Base-by-base conservation (phyloP, 306 rosid species). In the Lupinus albus region DNA sequence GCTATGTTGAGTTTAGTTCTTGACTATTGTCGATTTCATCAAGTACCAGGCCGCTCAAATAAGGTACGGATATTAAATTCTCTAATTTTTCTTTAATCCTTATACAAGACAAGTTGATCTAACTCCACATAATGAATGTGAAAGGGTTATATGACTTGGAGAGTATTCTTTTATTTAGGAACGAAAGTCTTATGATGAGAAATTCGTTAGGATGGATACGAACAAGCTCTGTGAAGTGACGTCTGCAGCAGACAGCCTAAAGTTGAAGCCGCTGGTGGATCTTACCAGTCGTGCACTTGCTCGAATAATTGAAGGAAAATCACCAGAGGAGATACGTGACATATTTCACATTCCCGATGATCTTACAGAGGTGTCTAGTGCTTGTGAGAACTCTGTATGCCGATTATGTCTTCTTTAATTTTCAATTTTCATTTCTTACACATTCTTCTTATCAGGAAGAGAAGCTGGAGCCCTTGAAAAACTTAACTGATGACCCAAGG, bases 301-400 rank as follows among this genome's bases (percentile, higher is more conserved):
- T n/a, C 92, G 96, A 81, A 90, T 90, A 76, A 93, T 93, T 76
- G 99, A 93, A 86, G 99, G 99, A 71, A 93, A 80, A 77, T 71
- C 97, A 21, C 97, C 99, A 0, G 99, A 93, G 86, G 99, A 93
- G 90, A 93, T 93, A 62, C 91, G 97, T 30, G 99, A 93, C 70
- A 93, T 94, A 76, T 93, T 93, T 88, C 99, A 93, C 80, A 80
- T 93, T 73, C 99, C 99, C 28, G 99, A 93, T 70, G 99, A 93
- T 76, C 99, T 93, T 66, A 90, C 99, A 42, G 99, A 93, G 99
- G 99, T 90, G 89, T 70, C 81, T 79, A 79, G 78, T 78, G 83
- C 80, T 79, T 68, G 82, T 72, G 64, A 74, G 76, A 81, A 81
- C 81, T 69, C 71, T 46, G 50, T 76, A 64, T 76, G 81, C 75